phyloP scores from a whole-genome alignment of 768 basidiomycete species.

The Lanmaoa rubissima region DNA sequence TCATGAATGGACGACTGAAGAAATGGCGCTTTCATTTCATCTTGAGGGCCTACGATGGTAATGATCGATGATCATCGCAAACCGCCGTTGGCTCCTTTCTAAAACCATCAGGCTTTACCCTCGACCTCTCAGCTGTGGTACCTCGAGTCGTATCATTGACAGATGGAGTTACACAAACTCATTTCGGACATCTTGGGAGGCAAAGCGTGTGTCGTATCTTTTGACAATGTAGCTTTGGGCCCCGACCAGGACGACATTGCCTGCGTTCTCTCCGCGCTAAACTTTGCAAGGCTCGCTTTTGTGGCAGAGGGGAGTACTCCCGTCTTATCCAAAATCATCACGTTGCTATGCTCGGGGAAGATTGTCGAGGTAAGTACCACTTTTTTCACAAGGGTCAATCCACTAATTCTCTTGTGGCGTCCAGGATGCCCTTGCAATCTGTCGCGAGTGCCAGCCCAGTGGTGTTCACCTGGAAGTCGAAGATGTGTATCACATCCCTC shows the following conservation, averaged over 20 bases:
- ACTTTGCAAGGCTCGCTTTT: constrained; percentile 53
- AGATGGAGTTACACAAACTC: constrained; percentile 12
- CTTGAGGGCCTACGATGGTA: neutral
- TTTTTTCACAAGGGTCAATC: too few species aligned
- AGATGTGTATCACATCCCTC: constrained; percentile 44
- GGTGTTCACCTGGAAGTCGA: constrained; percentile 49
- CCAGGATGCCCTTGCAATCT: constrained; percentile 54
- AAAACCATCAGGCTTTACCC: neutral
- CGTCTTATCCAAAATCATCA: constrained; percentile 11
- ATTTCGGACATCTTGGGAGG: constrained; percentile 19
- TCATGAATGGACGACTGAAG: neutral
- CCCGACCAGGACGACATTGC: constrained; percentile 33
- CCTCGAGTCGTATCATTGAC: neutral
- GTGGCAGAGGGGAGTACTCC: neutral
- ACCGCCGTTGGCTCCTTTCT: constrained; percentile 3
- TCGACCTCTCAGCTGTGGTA: neutral
- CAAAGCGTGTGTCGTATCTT: constrained; percentile 38
- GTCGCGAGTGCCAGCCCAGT: constrained; percentile 42
- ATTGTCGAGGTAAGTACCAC: constrained; percentile 18
- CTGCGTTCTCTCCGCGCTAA: constrained; percentile 57
- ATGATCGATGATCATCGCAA: constrained; percentile 1
- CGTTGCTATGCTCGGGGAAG: constrained; percentile 10
- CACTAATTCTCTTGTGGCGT: neutral
- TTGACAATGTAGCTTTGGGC: constrained; percentile 43
- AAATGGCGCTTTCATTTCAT: neutral